phyloP scores from a whole-genome alignment of 495 filamentous ascomycete species.

The Pseudoneurospora amorphoporcata region DNA sequence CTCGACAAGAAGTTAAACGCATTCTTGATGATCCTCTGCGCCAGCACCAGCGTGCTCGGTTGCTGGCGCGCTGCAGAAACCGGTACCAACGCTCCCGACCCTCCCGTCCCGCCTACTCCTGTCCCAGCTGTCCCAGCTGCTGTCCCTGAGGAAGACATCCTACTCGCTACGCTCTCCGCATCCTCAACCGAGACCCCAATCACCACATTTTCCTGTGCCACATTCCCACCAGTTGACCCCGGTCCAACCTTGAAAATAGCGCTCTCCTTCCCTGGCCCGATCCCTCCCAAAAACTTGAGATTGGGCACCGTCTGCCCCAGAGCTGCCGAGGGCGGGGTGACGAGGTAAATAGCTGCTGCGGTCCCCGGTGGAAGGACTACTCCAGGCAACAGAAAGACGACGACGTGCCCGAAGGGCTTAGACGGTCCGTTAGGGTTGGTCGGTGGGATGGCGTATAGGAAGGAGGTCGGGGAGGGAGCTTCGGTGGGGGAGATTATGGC shows the following conservation, averaged over 20 bases:
- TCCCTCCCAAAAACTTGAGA: slow-evolving; percentile 77
- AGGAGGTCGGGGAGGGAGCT: slow-evolving; percentile 26
- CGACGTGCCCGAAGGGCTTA: slow-evolving; percentile 60
- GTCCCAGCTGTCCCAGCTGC: slow-evolving; percentile 14
- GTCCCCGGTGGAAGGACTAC: slow-evolving; percentile 60
- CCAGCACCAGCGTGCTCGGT: slow-evolving; percentile 60
- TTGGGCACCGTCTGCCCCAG: slow-evolving; percentile 25
- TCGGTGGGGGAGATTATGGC: slow-evolving; percentile 34
- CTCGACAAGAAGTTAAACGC: slow-evolving; percentile 95
- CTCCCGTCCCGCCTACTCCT: not conserved
- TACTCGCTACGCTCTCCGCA: slow-evolving; percentile 51
- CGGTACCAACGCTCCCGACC: slow-evolving; percentile 18
- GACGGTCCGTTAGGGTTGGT: slow-evolving; percentile 2
- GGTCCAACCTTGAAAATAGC: slow-evolving; percentile 66
- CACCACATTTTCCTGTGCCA: slow-evolving; percentile 36
- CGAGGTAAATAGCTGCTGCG: slow-evolving; percentile 81
- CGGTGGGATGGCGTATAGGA: slow-evolving; percentile 36
- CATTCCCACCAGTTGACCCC: slow-evolving; percentile 15
- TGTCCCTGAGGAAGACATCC: slow-evolving; percentile 49
- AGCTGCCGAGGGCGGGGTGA: slow-evolving; percentile 26
- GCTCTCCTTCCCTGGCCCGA: slow-evolving; percentile 79
- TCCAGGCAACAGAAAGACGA: slow-evolving; percentile 83
- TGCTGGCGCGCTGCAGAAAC: slow-evolving; percentile 9
- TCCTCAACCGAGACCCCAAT: slow-evolving; percentile 81
- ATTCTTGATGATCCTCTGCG: slow-evolving; percentile 87